Conservation (phyloP, 164 flowering plant genomes). For the Litsea cubeba region DNA sequence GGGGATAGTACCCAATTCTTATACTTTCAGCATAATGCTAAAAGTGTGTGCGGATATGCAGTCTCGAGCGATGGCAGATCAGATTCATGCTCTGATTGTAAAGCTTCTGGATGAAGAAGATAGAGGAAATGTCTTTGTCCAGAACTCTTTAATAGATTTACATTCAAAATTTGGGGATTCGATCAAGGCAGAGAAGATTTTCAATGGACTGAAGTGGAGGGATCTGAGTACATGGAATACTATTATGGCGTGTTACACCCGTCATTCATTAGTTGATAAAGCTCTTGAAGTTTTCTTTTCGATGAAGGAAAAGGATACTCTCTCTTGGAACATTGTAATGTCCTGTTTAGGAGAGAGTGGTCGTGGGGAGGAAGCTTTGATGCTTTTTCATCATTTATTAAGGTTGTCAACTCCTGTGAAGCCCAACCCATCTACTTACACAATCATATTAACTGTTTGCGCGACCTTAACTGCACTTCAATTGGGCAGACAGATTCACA, state of each 20-base stretch:
- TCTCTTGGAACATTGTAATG: constrained; percentile 30
- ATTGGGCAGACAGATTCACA: constrained; percentile 8
- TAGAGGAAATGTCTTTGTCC: constrained; percentile 11
- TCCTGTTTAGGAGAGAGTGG: constrained; percentile 25
- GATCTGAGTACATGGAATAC: constrained; percentile 28
- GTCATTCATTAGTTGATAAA: constrained; percentile 18
- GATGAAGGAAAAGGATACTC: constrained; percentile 22
- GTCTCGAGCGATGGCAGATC: constrained; percentile 17
- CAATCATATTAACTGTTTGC: constrained; percentile 8
- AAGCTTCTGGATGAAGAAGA: constrained; percentile 17
- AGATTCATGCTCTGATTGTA: constrained; percentile 19
- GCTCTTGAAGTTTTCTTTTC: constrained; percentile 18
- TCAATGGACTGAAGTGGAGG: constrained; percentile 21
- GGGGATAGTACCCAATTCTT: constrained; percentile 21
- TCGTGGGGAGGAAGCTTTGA: constrained; percentile 18
- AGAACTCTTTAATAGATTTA: constrained; percentile 25
- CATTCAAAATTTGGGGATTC: constrained; percentile 22
- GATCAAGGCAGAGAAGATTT: constrained; percentile 24
- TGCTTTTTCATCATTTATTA: constrained; percentile 12
- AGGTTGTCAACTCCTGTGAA: constrained; percentile 8
- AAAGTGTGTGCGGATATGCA: constrained; percentile 17
- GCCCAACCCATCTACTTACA: constrained; percentile 6
- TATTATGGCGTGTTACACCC: constrained; percentile 22
- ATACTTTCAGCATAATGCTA: constrained; percentile 23
- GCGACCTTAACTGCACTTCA: constrained; percentile 5